These are phyloP conservation scores for Alternaria sp. DNA, from an alignment of 2,329 filamentous ascomycete genomes.

Conservation along the genomic window DNA sequence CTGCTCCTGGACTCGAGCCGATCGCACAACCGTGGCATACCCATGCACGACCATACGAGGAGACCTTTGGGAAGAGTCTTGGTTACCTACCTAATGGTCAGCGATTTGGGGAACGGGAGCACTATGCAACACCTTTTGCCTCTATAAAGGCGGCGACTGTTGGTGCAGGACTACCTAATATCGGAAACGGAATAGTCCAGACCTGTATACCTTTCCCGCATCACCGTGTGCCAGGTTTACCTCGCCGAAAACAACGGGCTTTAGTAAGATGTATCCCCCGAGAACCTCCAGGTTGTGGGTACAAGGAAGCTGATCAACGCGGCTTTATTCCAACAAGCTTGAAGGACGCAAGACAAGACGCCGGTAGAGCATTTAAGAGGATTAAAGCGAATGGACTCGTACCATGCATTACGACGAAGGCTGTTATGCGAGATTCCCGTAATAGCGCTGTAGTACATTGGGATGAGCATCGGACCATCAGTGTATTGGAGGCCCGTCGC, in stretches of 20 bases:
- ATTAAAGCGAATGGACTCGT: slow-evolving; percentile 64
- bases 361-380: slow-evolving; percentile 59
- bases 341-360: slow-evolving; percentile 30
- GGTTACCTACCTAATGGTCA: slow-evolving; percentile 56
- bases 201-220: slow-evolving; percentile 73
- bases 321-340: slow-evolving; percentile 45
- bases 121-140: slow-evolving; percentile 66
- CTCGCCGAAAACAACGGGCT: slow-evolving; percentile 45
- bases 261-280: slow-evolving; percentile 68
- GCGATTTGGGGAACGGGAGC: slow-evolving; percentile 65
- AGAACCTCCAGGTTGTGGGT: slow-evolving; percentile 53
- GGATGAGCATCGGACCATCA: slow-evolving; percentile 67
- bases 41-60: slow-evolving; percentile 65
- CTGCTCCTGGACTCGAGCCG: slow-evolving; percentile 69
- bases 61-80: slow-evolving; percentile 52
- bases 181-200: slow-evolving; percentile 68
- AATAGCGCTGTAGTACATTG: slow-evolving; percentile 70
- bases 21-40: slow-evolving; percentile 66
- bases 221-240: slow-evolving; percentile 61
- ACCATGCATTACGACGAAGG: slow-evolving; percentile 68
- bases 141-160: slow-evolving; percentile 64
- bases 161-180: slow-evolving; percentile 66
- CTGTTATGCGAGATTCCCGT: slow-evolving; percentile 63
- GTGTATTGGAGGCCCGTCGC: slow-evolving; percentile 71
- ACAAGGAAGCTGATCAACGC: slow-evolving; percentile 47